Base-by-base conservation (phyloP, 73 alveolate genomes). In the Paramecium sexaurelia region DNA sequence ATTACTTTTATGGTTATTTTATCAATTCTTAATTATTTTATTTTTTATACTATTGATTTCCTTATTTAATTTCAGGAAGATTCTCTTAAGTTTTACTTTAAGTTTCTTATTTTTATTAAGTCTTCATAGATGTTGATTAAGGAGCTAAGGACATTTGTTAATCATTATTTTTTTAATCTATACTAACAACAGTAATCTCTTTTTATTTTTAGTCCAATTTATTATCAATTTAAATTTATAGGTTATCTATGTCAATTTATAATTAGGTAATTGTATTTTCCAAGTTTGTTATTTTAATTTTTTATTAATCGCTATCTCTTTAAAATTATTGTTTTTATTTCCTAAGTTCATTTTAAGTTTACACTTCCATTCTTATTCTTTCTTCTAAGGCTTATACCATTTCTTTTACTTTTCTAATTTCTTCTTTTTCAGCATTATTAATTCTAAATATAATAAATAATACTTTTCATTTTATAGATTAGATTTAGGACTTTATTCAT, bases 151-250 rank as follows among this genome's bases (percentile, higher is more conserved):
- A 10, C 43, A 61, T 61, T 29, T 61, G 26, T 61, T 61, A 61
- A 61, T 61, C 83, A 4, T 17, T 61, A 51, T 51, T 51, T 8
- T 61, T 61, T 61, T 61, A 61, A 61, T 61, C 83, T 6, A 61
- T 61, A 61, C 83, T 61, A 61, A 61, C 83, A 61, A 61, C 83
- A 0, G 83, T 61, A 32, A 61, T 32, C 17, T 61, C 83, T 32
- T 61, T 61, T 61, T 61, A 61, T 61, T 61, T 61, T 24, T 41
- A 13, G 26, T 61, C 83, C 43, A 9, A 51, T 13, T 51, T 26
- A 11, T 32, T 61, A 9, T 71, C 56, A 2, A 71, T 35, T 35
- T 71, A 15, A 0, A 13, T 33, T 3, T 19, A 71, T 36, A 71
- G 35, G 11, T 37, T 33, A 10, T 71, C 86, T 27, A 71, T 7